phyloP scores from a whole-genome alignment of 768 basidiomycete species.

The Phylloporus rhodoxanthus region DNA sequence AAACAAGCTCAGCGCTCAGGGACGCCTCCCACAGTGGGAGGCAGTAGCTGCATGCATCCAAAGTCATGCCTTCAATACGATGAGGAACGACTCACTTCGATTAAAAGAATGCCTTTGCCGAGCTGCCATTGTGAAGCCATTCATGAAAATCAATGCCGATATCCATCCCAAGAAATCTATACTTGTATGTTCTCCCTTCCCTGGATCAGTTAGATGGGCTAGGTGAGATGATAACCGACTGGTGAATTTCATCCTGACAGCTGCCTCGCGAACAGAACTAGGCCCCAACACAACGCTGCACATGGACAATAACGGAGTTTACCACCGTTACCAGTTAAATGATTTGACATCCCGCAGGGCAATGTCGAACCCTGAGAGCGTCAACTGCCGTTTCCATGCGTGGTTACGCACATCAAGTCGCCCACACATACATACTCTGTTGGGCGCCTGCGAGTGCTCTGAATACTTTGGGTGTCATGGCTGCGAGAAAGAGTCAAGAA shows the following conservation, averaged over 20 bases:
- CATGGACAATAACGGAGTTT: conserved; percentile 47
- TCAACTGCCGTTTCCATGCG: conserved; percentile 34
- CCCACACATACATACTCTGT: not conserved
- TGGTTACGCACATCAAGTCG: not conserved
- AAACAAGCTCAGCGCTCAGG: not conserved
- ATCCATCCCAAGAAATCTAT: not conserved
- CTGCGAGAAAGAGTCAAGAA: too few species aligned
- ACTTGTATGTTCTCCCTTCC: too few species aligned
- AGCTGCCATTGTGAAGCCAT: not conserved
- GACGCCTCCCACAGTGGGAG: too few species aligned
- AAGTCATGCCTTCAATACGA: too few species aligned
- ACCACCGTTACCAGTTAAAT: conserved; percentile 46
- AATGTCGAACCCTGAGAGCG: conserved; percentile 58
- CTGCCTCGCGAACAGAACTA: conserved; percentile 35
- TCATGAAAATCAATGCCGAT: not conserved
- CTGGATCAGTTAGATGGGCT: not conserved
- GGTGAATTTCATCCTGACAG: conserved; percentile 50
- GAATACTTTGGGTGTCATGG: not conserved
- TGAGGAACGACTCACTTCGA: not conserved
- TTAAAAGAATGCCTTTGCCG: not conserved
- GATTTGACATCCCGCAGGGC: conserved; percentile 71
- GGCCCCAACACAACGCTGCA: conserved; percentile 50
- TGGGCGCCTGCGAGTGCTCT: not conserved
- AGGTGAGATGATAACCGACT: conserved; percentile 27
- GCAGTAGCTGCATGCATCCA: too few species aligned